A percentile compares a stretch with the other conserved stretches of the same genome.
These are phyloP conservation scores for Ramaria rubella DNA, from an alignment of 768 basidiomycete species.

Conservation along the genomic window DNA sequence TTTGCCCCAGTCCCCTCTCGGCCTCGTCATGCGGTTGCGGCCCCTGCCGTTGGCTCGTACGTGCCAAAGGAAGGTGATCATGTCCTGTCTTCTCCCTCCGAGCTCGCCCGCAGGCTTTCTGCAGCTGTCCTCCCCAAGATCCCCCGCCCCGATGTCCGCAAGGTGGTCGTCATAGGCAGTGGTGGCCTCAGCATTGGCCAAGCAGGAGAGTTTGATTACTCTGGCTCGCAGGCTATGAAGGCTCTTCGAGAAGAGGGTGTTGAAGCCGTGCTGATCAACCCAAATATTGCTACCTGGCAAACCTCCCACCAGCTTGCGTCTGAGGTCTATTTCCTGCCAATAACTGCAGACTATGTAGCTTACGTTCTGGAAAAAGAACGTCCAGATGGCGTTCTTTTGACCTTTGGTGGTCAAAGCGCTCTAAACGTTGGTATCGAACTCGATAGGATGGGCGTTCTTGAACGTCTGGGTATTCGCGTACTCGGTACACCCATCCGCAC, in stretches of 20 bases:
- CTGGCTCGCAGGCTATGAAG: conserved; percentile 97
- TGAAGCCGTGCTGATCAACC: conserved; percentile 92
- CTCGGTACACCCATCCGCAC: conserved; percentile 93
- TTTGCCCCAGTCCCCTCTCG: conserved; percentile 40
- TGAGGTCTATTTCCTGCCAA: conserved; percentile 95
- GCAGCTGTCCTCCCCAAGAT: conserved; percentile 92
- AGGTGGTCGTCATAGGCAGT: conserved; percentile 92
- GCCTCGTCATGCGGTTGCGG: conserved; percentile 59
- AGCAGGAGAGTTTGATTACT: conserved; percentile 99
- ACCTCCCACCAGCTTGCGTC: conserved; percentile 96
- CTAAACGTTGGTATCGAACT: conserved; percentile 96
- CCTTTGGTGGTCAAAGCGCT: conserved; percentile 97
- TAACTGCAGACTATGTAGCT: conserved; percentile 96
- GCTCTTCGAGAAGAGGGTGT: conserved; percentile 95
- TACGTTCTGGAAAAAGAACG: conserved; percentile 98
- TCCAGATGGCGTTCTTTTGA: conserved; percentile 94
- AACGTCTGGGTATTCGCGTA: conserved; percentile 87
- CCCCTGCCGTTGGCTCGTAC: conserved; percentile 69
- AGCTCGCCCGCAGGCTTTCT: conserved; percentile 87
- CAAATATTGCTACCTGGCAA: conserved; percentile 99
- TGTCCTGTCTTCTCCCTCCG: conserved; percentile 89
- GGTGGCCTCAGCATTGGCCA: conserved; percentile 97
- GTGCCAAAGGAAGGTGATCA: conserved; percentile 56
- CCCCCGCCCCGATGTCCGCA: conserved; percentile 84
- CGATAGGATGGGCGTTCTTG: conserved; percentile 93